Evolutionary conservation across 2,329 filamentous ascomycete genomes (phyloP).

Genomic region (Penicillium sp.): DNA sequence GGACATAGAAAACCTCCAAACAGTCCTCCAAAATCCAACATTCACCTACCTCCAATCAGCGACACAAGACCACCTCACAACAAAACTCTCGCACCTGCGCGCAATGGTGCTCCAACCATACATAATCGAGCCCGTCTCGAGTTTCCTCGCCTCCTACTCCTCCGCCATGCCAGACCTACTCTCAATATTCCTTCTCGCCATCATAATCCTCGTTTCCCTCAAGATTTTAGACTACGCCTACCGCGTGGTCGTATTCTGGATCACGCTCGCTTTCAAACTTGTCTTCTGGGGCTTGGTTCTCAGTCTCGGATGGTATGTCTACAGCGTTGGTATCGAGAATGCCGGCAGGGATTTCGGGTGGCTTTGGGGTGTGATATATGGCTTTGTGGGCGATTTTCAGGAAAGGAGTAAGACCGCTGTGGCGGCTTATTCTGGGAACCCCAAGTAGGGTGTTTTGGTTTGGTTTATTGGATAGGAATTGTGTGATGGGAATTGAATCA

Average conservation of each 20-base stretch:
- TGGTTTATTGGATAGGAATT: not conserved
- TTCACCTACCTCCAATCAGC: conserved; percentile 18
- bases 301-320: conserved; percentile 56
- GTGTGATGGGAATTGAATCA: not conserved
- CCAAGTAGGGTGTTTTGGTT: conserved; percentile 47
- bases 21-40: conserved; percentile 17
- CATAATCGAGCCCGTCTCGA: conserved; percentile 42
- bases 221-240: conserved; percentile 67
- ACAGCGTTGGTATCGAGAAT: conserved; percentile 37
- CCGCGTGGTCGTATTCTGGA: conserved; percentile 73
- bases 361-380: conserved; percentile 63
- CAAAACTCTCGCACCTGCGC: conserved; percentile 27
- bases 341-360: conserved; percentile 41
- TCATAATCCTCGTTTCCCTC: conserved; percentile 62
- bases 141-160: conserved; percentile 31
- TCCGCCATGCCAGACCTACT: conserved; percentile 34
- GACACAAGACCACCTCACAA: conserved; percentile 17
- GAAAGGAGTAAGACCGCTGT: conserved; percentile 27
- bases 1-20: conserved; percentile 21
- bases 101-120: conserved; percentile 49
- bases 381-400: conserved; percentile 59
- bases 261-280: conserved; percentile 62
- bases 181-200: conserved; percentile 49
- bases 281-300: conserved; percentile 63
- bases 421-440: conserved; percentile 47